Evolutionary conservation across 2,329 filamentous ascomycete genomes (phyloP), one percentile per base, ranked within the genome.

Genomic region (Monilinia laxa): DNA sequence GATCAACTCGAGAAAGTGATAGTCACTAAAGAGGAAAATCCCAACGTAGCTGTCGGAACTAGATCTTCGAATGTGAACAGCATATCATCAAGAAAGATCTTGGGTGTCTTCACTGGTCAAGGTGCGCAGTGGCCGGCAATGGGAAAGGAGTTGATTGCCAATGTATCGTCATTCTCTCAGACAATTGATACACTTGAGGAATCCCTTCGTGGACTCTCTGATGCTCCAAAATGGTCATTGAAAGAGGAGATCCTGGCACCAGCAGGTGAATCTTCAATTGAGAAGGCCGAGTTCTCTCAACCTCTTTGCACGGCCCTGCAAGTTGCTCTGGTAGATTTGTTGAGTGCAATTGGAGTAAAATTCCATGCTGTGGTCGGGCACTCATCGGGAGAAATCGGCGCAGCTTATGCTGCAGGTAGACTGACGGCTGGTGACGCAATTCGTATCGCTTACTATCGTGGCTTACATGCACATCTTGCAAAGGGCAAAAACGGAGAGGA

Each of bases 291-390:
- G 23, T 54, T 71, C 25, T 71, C 76, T 3, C 80, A 82, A 70
- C 80, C 81, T 67, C 73, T 79, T 76, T 80, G 77, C 67, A 81
- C 81, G 0, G 80, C 82, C 0, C 67, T 85, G 2, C 83, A 85
- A 70, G 73, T 85, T 25, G 65, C 77, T 1, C 71, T 84, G 1
- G 77, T 80, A 0, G 75, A 80, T 18, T 74, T 84, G 3, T 74
- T 85, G 0, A 49, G 77, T 28, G 77, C 78, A 2, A 81, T 77
- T 73, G 78, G 77, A 1, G 73, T 83, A 31, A 71, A 66, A 7
- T 78, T 80, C 0, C 58, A 69, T 0, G 75, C 75, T 1, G 80
- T 82, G 0, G 74, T 78, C 3, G 80, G 82, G 2, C 82, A 84
- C 70, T 82, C 80, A 1, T 78, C 75, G 45, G 82, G 82, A 18